These are phyloP conservation scores for Anisodus tanguticus DNA, from an alignment of 257 asterid genomes.

Conservation along the genomic window DNA sequence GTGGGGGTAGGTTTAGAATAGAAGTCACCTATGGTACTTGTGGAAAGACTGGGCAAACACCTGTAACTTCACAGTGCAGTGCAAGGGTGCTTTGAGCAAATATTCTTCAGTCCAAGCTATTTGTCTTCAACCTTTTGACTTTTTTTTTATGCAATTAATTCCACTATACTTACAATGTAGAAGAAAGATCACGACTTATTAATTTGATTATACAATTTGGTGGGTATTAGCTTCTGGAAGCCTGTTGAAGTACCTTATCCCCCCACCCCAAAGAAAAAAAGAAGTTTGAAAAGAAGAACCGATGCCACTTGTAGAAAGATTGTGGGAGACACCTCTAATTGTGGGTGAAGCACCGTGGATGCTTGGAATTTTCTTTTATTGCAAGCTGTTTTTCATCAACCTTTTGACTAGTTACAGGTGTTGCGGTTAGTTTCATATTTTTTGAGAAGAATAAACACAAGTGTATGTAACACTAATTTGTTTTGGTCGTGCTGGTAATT, in stretches of 20 bases:
- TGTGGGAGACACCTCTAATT: not conserved
- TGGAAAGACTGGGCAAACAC: not conserved
- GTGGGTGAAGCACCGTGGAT: not conserved
- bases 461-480: not conserved
- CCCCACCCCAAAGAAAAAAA: too few species aligned
- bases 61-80: not conserved
- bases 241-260: not conserved
- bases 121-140: not conserved
- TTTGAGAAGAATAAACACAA: slow-evolving; percentile 10
- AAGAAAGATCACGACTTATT: not conserved
- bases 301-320: not conserved
- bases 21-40: slow-evolving; percentile 2
- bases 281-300: not conserved
- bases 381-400: slow-evolving; percentile 17
- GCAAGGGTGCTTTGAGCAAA: not conserved
- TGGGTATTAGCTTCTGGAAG: not conserved
- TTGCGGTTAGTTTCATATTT: not conserved
- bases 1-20: not conserved
- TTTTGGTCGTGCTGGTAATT: not conserved
- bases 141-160: not conserved
- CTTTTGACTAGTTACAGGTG: not conserved
- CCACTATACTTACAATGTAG: not conserved
- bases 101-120: not conserved
- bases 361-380: not conserved
- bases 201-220: too few species aligned